Evolutionary conservation across 2,329 filamentous ascomycete species (phyloP).

Genomic region (Cercospora janseana): DNA sequence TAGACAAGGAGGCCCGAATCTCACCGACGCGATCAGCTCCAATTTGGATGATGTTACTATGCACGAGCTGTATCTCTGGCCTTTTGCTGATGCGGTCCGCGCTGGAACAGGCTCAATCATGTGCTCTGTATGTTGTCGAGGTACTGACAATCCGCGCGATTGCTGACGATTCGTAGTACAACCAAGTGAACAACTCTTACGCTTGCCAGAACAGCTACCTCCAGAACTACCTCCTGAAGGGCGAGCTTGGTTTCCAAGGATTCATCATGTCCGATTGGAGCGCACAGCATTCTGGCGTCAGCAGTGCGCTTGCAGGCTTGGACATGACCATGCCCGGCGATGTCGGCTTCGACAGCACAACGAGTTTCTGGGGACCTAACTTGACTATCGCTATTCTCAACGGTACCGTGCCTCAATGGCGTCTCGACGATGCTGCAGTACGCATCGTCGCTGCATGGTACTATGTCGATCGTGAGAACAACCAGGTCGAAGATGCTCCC

Average conservation of each 20-base stretch:
- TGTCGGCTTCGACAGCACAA: conserved; percentile 66
- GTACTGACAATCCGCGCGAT: background rate
- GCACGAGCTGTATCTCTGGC: conserved; percentile 44
- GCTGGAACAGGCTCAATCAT: conserved; percentile 53
- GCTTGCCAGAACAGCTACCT: conserved; percentile 75
- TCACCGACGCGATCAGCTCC: conserved; percentile 59
- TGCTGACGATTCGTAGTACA: conserved; percentile 47
- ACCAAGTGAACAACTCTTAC: conserved; percentile 78
- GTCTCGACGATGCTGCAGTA: conserved; percentile 87
- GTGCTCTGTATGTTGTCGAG: conserved; percentile 47
- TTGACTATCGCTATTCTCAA: conserved; percentile 85
- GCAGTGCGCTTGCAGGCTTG: conserved; percentile 67
- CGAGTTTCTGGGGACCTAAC: conserved; percentile 62
- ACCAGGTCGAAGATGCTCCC: conserved; percentile 51
- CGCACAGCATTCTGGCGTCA: conserved; percentile 68
- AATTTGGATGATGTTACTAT: conserved; percentile 64
- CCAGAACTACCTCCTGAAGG: conserved; percentile 73
- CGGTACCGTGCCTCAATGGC: conserved; percentile 79
- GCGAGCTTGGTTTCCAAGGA: conserved; percentile 76
- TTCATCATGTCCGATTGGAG: conserved; percentile 69
- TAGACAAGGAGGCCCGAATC: conserved; percentile 58
- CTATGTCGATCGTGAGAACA: conserved; percentile 58
- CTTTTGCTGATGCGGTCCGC: conserved; percentile 52
- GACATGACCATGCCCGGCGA: conserved; percentile 81
- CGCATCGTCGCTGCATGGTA: conserved; percentile 71